A percentile compares a stretch with the other conserved stretches of the same genome.
Evolutionary conservation across 345 rosid genomes (phyloP).

Genomic region (Odontarrhena argentea): DNA sequence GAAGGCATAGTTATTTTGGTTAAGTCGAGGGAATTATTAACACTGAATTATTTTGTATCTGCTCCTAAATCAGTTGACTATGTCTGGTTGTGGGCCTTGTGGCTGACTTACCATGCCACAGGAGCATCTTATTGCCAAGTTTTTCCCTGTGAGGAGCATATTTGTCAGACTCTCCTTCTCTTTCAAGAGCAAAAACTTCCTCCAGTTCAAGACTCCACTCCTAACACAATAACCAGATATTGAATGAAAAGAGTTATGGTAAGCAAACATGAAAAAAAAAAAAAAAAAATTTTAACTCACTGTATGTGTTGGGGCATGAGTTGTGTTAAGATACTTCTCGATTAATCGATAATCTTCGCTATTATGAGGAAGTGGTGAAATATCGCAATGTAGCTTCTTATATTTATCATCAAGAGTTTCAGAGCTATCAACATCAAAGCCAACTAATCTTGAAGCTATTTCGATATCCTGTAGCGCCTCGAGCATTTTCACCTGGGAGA

Average conservation of each 20-base stretch:
- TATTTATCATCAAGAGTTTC: constrained; percentile 88
- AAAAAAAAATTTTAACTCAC: constrained; percentile 45
- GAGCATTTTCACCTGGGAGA: constrained; percentile 86
- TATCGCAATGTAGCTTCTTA: constrained; percentile 65
- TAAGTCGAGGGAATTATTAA: not conserved
- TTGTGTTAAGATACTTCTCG: constrained; percentile 72
- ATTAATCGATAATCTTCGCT: constrained; percentile 75
- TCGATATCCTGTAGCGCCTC: constrained; percentile 97
- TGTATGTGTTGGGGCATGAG: constrained; percentile 95
- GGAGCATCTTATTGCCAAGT: constrained; percentile 84
- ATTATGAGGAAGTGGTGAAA: constrained; percentile 80
- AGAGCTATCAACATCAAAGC: constrained; percentile 76
- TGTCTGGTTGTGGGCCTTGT: constrained; percentile 11
- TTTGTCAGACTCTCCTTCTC: constrained; percentile 85
- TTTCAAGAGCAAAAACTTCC: constrained; percentile 87
- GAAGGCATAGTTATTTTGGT: constrained; percentile 32
- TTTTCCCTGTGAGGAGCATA: constrained; percentile 69
- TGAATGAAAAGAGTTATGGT: constrained; percentile 15
- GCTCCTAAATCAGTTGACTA: constrained; percentile 6
- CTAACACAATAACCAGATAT: constrained; percentile 41
- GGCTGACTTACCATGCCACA: constrained; percentile 80
- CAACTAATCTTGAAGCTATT: constrained; percentile 95
- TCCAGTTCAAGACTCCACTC: constrained; percentile 93
- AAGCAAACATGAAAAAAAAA: not conserved
- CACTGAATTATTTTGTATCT: not conserved